A percentile compares a stretch with the other conserved stretches of the same genome.
phyloP scores from a whole-genome alignment of 495 filamentous ascomycete genomes.

The Tuber melanosporum region DNA sequence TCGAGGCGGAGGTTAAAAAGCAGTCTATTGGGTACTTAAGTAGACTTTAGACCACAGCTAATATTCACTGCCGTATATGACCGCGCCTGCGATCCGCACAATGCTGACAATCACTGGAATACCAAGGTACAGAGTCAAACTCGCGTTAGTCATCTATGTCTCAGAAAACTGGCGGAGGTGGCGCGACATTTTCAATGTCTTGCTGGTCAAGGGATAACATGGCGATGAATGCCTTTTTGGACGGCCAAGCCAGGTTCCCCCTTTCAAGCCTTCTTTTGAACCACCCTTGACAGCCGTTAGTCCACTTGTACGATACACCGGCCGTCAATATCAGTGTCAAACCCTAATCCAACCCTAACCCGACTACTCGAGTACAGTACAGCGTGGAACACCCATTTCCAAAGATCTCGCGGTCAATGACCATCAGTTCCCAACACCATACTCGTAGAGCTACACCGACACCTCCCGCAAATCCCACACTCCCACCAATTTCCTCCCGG shows the following conservation, averaged over 20 bases:
- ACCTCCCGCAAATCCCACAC: background rate
- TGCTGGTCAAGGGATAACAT: background rate
- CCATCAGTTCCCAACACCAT: background rate
- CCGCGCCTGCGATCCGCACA: no score
- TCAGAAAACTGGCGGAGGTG: background rate
- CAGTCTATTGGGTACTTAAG: background rate
- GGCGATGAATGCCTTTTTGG: conserved; percentile 3
- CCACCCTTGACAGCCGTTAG: background rate
- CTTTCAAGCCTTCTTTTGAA: background rate
- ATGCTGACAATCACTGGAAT: background rate
- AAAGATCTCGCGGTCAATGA: background rate
- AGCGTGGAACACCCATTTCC: background rate
- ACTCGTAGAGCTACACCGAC: background rate
- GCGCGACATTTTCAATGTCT: background rate
- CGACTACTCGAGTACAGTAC: background rate
- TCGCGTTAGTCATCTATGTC: background rate
- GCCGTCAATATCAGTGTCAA: background rate
- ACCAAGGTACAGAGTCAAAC: background rate
- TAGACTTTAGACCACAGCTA: background rate
- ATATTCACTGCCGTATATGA: no score
- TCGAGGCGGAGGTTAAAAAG: background rate
- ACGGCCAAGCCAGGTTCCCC: background rate
- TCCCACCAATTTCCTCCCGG: background rate
- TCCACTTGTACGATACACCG: background rate
- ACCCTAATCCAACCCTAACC: conserved; percentile 2